phyloP scores from a whole-genome alignment of 2,329 filamentous ascomycete genomes.

The Claviceps sorghi region DNA sequence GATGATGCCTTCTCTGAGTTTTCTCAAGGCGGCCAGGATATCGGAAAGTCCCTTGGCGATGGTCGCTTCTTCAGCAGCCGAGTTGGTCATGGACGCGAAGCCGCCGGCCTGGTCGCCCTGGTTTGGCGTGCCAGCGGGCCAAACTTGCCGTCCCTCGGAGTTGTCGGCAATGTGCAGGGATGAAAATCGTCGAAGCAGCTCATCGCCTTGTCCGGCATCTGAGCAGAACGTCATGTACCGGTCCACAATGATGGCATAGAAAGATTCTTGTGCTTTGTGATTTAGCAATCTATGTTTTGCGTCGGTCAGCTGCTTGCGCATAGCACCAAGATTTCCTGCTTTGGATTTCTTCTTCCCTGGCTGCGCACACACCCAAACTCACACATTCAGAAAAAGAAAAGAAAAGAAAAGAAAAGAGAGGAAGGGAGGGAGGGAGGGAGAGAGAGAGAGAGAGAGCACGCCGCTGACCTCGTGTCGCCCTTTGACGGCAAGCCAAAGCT shows the following conservation, averaged over 20 bases:
- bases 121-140: not conserved
- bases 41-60: constrained; percentile 52
- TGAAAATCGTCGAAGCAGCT: constrained; percentile 61
- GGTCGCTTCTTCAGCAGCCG: constrained; percentile 12
- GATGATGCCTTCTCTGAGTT: constrained; percentile 79
- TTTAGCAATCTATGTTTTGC: constrained; percentile 45
- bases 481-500: constrained; percentile 78
- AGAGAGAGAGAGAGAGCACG: not conserved
- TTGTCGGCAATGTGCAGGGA: constrained; percentile 30
- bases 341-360: too few species aligned
- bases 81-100: constrained; percentile 1
- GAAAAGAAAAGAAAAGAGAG: not conserved
- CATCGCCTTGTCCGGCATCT: constrained; percentile 52
- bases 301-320: not conserved
- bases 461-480: constrained; percentile 62
- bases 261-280: constrained; percentile 64
- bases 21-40: constrained; percentile 73
- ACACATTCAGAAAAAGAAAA: not conserved
- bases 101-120: not conserved
- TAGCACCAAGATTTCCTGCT: not conserved
- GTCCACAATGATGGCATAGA: constrained; percentile 76
- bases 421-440: too few species aligned
- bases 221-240: constrained; percentile 85
- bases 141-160: not conserved
- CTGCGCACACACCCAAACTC: too few species aligned